Evolutionary conservation across 495 filamentous ascomycete species (phyloP).

Genomic region (Hamigera avellanea): DNA sequence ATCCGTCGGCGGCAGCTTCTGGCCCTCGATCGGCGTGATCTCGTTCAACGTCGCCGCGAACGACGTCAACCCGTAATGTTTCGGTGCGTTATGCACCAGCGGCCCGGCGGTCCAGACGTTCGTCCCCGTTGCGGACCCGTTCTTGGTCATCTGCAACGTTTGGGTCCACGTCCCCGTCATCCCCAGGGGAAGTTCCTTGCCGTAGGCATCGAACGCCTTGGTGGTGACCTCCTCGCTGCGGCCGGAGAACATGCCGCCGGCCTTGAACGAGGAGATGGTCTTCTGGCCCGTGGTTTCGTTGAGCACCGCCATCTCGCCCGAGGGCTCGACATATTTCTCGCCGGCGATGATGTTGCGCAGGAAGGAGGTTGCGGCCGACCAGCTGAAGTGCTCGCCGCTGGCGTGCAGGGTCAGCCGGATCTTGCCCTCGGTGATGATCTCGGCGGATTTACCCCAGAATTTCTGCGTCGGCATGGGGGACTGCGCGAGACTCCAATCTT

Average conservation of each 20-base stretch:
- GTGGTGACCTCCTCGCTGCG: conserved; percentile 81
- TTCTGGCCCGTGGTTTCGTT: conserved; percentile 75
- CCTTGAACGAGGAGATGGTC: conserved; percentile 74
- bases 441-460: conserved; percentile 96
- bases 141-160: conserved; percentile 48
- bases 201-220: conserved; percentile 53
- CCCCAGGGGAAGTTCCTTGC: conserved; percentile 46
- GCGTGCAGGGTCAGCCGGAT: conserved; percentile 61
- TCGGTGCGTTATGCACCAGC: conserved; percentile 61
- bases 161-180: conserved; percentile 78
- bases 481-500: conserved; percentile 75
- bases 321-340: conserved; percentile 95
- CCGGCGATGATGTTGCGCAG: conserved; percentile 93
- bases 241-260: conserved; percentile 92
- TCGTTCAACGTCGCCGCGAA: conserved; percentile 87
- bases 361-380: conserved; percentile 75
- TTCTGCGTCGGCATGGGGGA: conserved; percentile 84
- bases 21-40: conserved; percentile 66
- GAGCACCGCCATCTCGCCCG: conserved; percentile 69
- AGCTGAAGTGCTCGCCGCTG: conserved; percentile 68
- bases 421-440: conserved; percentile 84
- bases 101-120: conserved; percentile 69
- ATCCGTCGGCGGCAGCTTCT: conserved; percentile 66
- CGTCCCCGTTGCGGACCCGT: conserved; percentile 39
- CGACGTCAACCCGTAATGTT: conserved; percentile 73